phyloP scores from a whole-genome alignment of 1,284 basidiomycete species.

The Fomitopsis pinicola region DNA sequence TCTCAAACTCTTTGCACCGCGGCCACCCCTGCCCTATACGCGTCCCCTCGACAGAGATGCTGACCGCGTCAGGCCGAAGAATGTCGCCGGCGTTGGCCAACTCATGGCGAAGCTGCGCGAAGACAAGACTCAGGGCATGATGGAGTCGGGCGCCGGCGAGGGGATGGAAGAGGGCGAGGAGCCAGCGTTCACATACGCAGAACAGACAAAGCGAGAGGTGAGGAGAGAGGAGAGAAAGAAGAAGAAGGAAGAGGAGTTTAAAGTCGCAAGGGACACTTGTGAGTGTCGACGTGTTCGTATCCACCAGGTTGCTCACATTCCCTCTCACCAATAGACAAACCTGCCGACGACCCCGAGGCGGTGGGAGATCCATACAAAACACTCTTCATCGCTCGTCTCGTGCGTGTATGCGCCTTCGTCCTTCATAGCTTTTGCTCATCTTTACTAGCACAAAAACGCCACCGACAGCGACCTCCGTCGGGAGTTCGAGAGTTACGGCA shows the following conservation, averaged over 20 bases:
- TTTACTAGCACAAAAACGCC: conserved; percentile 73
- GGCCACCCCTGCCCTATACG: conserved; percentile 81
- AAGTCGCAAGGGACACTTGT: conserved; percentile 82
- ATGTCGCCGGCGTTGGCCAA: conserved; percentile 68
- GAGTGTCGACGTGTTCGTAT: conserved; percentile 25
- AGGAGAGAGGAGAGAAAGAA: conserved; percentile 78
- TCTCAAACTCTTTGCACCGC: conserved; percentile 90
- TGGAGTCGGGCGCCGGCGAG: conserved; percentile 52
- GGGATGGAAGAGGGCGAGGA: conserved; percentile 80
- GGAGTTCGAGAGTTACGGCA: conserved; percentile 95
- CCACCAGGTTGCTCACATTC: conserved; percentile 4
- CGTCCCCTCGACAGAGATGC: conserved; percentile 83
- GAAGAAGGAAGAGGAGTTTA: conserved; percentile 76
- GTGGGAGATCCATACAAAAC: conserved; percentile 98
- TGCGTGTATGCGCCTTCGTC: conserved; percentile 31
- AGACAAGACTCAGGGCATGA: conserved; percentile 65
- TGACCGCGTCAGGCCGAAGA: conserved; percentile 65
- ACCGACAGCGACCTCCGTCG: conserved; percentile 89
- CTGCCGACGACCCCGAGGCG: conserved; percentile 89
- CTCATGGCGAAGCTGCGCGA: conserved; percentile 76
- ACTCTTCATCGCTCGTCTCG: conserved; percentile 91
- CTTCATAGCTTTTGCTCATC: not conserved
- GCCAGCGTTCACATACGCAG: conserved; percentile 69
- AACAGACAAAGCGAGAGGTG: conserved; percentile 76
- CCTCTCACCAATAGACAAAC: conserved; percentile 62